These are phyloP conservation scores for Aspergillus wentii DNA, from an alignment of 495 filamentous ascomycete species.

Conservation along the genomic window DNA sequence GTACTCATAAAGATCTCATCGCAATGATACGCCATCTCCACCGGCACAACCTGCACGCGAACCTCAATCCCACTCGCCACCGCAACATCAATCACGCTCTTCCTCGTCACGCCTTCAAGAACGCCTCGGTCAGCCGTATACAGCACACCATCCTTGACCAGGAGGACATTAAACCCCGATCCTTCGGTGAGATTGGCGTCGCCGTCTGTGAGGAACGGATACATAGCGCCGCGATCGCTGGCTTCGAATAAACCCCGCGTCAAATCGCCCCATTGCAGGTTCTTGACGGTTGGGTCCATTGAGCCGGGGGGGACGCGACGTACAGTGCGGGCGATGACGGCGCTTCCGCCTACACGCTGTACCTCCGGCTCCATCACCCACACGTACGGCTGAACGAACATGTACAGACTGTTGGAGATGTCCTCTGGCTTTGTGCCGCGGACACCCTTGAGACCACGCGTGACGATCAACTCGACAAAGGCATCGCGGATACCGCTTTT, in stretches of 20 bases:
- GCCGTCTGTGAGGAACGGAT: constrained; percentile 35
- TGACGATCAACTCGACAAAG: constrained; percentile 37
- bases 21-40: constrained; percentile 20
- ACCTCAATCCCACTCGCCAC: constrained; percentile 14
- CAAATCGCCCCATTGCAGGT: constrained; percentile 38
- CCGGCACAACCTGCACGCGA: constrained; percentile 22
- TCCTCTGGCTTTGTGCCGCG: constrained; percentile 20
- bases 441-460: constrained; percentile 30
- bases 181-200: constrained; percentile 29
- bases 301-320: constrained; percentile 26
- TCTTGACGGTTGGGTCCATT: constrained; percentile 37
- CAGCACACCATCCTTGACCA: constrained; percentile 25
- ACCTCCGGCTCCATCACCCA: constrained; percentile 37
- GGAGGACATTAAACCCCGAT: constrained; percentile 26
- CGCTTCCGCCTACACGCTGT: constrained; percentile 28
- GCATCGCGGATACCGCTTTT: constrained; percentile 34
- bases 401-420: constrained; percentile 29
- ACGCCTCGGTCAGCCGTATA: constrained; percentile 29
- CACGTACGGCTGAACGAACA: constrained; percentile 31
- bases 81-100: constrained; percentile 28
- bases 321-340: constrained; percentile 33
- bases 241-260: constrained; percentile 28
- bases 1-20: constrained; percentile 38
- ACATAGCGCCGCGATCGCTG: constrained; percentile 19
- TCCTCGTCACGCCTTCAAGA: constrained; percentile 26